phyloP scores from a whole-genome alignment of 1,284 basidiomycete genomes.

The Athelia sp. region DNA sequence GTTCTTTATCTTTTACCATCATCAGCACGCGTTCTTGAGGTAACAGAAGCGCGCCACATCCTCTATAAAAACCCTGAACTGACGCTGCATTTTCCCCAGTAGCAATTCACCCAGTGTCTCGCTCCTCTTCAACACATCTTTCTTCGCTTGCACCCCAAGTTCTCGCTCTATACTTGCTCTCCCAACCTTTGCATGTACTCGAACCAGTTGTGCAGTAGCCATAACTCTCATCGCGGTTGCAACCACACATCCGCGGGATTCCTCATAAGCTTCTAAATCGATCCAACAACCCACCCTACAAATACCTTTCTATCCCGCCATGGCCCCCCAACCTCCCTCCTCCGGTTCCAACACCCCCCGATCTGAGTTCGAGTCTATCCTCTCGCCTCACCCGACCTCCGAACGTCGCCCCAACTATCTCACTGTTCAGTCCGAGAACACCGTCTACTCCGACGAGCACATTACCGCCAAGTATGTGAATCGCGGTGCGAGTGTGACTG shows the following conservation, averaged over 20 bases:
- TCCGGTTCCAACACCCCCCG: slow-evolving; percentile 66
- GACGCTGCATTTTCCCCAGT: neutral
- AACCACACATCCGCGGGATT: slow-evolving; percentile 68
- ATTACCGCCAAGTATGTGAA: slow-evolving; percentile 85
- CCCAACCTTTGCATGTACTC: slow-evolving; percentile 75
- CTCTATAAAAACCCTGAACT: neutral
- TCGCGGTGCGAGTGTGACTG: slow-evolving; percentile 73
- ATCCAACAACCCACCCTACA: slow-evolving; percentile 16
- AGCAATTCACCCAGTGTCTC: neutral
- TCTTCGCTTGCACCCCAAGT: neutral
- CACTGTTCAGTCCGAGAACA: slow-evolving; percentile 82
- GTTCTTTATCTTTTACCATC: neutral
- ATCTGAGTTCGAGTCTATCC: slow-evolving; percentile 57
- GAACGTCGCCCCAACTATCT: slow-evolving; percentile 73
- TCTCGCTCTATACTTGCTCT: slow-evolving; percentile 3
- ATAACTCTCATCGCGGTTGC: slow-evolving; percentile 73
- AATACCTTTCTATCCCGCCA: slow-evolving; percentile 22
- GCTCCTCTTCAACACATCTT: neutral
- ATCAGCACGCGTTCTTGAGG: neutral
- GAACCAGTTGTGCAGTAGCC: slow-evolving; percentile 76
- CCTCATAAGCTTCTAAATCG: slow-evolving; percentile 46
- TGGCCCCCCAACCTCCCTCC: slow-evolving; percentile 45
- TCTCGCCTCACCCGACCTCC: slow-evolving; percentile 82
- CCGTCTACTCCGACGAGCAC: slow-evolving; percentile 74
- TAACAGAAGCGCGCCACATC: neutral